These are phyloP conservation scores for Pseudevernia furfuracea DNA, from an alignment of 495 filamentous ascomycete species.

Conservation along the genomic window DNA sequence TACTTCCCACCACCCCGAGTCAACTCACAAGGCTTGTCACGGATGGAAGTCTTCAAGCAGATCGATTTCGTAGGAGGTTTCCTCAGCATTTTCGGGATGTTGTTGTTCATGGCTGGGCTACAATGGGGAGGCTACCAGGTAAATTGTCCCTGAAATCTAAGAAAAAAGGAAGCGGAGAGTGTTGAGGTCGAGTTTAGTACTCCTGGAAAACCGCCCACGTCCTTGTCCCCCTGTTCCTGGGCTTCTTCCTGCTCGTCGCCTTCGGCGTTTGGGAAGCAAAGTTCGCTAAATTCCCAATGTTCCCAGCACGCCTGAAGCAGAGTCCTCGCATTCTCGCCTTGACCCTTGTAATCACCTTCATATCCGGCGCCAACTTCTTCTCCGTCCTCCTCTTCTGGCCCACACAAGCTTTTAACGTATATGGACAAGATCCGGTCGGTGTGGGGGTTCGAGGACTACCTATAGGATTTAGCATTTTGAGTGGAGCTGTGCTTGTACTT, in stretches of 20 bases:
- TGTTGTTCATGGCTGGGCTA: conserved; percentile 58
- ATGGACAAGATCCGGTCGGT: conserved; percentile 59
- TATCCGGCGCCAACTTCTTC: conserved; percentile 70
- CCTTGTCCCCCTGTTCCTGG: conserved; percentile 52
- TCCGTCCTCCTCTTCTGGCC: conserved; percentile 69
- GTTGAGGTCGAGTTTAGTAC: conserved; percentile 38
- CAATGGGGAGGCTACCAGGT: conserved; percentile 64
- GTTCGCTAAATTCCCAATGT: conserved; percentile 56
- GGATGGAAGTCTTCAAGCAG: conserved; percentile 44
- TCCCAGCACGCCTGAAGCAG: conserved; percentile 54
- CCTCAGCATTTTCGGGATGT: conserved; percentile 56
- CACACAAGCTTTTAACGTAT: conserved; percentile 65
- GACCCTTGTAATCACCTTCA: conserved; percentile 64
- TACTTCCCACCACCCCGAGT: conserved; percentile 59
- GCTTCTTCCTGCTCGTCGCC: conserved; percentile 43
- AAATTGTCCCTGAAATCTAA: conserved; percentile 11
- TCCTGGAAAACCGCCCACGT: conserved; percentile 51
- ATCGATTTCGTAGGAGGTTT: conserved; percentile 64
- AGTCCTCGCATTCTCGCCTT: conserved; percentile 55
- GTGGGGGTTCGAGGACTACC: conserved; percentile 61
- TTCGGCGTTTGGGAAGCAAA: conserved; percentile 56
- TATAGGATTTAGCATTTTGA: conserved; percentile 55
- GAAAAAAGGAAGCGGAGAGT: not conserved
- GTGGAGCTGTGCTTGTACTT: conserved; percentile 56
- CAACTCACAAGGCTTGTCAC: conserved; percentile 44